Percentiles rank a stretch among this genome's conserved stretches.
phyloP scores from a whole-genome alignment of 345 rosid genomes.

The Brassica incana region DNA sequence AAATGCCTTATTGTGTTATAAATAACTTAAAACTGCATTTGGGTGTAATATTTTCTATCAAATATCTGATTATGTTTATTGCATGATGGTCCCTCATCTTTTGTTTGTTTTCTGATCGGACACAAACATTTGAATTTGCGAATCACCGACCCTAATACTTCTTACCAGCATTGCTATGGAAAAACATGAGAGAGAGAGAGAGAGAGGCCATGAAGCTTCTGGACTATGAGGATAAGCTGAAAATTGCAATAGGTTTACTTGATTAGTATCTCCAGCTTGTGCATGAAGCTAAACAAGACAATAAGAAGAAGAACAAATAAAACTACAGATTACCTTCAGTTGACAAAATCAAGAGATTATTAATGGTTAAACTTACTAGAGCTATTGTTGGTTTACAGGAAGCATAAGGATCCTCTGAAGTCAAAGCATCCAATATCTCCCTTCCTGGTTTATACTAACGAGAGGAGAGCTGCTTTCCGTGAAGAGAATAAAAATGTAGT shows the following conservation, averaged over 20 bases:
- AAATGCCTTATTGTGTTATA: too few species aligned
- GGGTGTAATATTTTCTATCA: too few species aligned
- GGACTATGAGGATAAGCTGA: conserved; percentile 82
- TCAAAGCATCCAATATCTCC: conserved; percentile 88
- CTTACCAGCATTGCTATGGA: conserved; percentile 56
- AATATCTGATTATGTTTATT: too few species aligned
- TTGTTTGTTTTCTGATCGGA: too few species aligned
- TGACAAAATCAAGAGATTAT: neutral
- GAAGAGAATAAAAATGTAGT: conserved; percentile 61
- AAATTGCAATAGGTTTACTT: conserved; percentile 84
- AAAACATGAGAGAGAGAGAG: conserved; percentile 52
- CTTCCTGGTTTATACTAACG: conserved; percentile 68
- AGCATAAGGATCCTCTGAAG: conserved; percentile 83
- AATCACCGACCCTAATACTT: too few species aligned
- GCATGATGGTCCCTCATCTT: too few species aligned
- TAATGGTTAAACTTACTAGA: neutral
- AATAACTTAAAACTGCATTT: too few species aligned
- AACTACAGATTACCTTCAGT: neutral
- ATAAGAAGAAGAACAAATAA: conserved; percentile 63
- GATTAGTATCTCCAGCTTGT: conserved; percentile 83
- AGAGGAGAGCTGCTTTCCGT: conserved; percentile 65
- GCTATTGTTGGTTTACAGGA: conserved; percentile 43
- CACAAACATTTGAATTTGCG: too few species aligned
- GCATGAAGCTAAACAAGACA: conserved; percentile 69
- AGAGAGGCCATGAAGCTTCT: conserved; percentile 84